phyloP scores from a whole-genome alignment of 2,329 filamentous ascomycete species.

The Penicillium sp. region DNA sequence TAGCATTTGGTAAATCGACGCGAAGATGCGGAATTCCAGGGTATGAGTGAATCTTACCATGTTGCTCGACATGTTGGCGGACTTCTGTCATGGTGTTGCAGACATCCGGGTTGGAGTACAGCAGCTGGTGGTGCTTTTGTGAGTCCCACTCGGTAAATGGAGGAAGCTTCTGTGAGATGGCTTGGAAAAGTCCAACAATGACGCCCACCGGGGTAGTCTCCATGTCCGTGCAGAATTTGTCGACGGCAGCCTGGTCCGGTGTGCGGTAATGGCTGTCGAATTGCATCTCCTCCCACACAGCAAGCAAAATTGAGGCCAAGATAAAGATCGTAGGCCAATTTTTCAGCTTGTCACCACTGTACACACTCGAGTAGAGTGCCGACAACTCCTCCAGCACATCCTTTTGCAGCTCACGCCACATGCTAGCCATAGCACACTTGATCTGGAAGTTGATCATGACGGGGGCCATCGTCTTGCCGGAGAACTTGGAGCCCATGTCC shows the following conservation, averaged over 20 bases:
- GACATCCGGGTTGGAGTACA: slow-evolving; percentile 87
- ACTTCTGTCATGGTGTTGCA: slow-evolving; percentile 97
- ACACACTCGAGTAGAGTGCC: slow-evolving; percentile 90
- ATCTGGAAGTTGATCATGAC: slow-evolving; percentile 99
- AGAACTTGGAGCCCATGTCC: slow-evolving; percentile 81
- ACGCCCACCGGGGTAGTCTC: slow-evolving; percentile 93
- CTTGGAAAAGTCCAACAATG: slow-evolving; percentile 94
- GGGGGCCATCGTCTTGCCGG: slow-evolving; percentile 84
- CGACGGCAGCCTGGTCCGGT: slow-evolving; percentile 76
- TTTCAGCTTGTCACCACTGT: slow-evolving; percentile 95
- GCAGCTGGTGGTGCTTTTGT: slow-evolving; percentile 80
- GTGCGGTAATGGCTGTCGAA: slow-evolving; percentile 97
- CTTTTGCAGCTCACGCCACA: slow-evolving; percentile 97
- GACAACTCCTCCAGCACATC: slow-evolving; percentile 94
- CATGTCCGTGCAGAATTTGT: slow-evolving; percentile 97
- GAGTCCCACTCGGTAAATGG: slow-evolving; percentile 94
- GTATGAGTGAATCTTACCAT: slow-evolving; percentile 65
- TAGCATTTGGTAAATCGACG: slow-evolving; percentile 33
- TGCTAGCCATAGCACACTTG: slow-evolving; percentile 93
- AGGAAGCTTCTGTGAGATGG: slow-evolving; percentile 94
- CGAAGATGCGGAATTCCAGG: background rate
- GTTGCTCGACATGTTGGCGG: slow-evolving; percentile 84
- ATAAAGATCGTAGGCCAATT: slow-evolving; percentile 99
- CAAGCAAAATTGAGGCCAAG: slow-evolving; percentile 85
- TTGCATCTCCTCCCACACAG: slow-evolving; percentile 98